Base-by-base conservation (phyloP, 176 grass and related monocot genomes). In the Paspalum vaginatum region DNA sequence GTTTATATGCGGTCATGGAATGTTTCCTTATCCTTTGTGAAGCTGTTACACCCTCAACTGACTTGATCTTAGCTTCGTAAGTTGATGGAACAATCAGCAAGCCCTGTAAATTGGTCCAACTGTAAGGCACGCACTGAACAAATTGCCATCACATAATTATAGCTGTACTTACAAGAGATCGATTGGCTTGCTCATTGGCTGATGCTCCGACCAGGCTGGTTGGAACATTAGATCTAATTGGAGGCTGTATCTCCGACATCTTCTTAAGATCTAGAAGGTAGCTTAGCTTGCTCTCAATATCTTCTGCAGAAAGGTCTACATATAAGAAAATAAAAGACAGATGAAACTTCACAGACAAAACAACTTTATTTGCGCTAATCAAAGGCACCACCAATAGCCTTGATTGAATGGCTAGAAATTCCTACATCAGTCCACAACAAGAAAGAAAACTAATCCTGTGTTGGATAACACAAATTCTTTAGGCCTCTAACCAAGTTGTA, bases 241-340 rank as follows among this genome's bases (percentile, higher is more conserved):
- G 27, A 10, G 48, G 25, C 5, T 37, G 46, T 9, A 38, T 53
- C 9, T 20, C 15, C 17, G 5, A 2, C 16, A 32, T 72, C 9
- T 12, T 72, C 26, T 38, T 53, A 72, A 72, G 70, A 53, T 72
- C 48, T 53, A 72, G 70, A 72, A 72, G 70, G 26, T 72, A 53
- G 70, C 47, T 53, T 32, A 53, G 25, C 48, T 32, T 53, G 48
- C 9, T 72, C 16, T 53, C 48, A n/a, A 72, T 53, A 16, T 72
- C 70, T 53, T 53, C 70, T 25, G 38, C 26, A 72, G 70, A 39
- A 72, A 53, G 26, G 9, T 38, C 70, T 72, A 72, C 24, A 72
- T 7, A 72, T 7, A 72, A 38, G 48, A 18, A 51, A 52, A 72
- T 9, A 53, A 18, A 71, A 72, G 26, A 72, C 48, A 72, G 16